Evolutionary conservation across 129 eudicot species (phyloP).

Genomic region (Centrapalus pauciflorus): DNA sequence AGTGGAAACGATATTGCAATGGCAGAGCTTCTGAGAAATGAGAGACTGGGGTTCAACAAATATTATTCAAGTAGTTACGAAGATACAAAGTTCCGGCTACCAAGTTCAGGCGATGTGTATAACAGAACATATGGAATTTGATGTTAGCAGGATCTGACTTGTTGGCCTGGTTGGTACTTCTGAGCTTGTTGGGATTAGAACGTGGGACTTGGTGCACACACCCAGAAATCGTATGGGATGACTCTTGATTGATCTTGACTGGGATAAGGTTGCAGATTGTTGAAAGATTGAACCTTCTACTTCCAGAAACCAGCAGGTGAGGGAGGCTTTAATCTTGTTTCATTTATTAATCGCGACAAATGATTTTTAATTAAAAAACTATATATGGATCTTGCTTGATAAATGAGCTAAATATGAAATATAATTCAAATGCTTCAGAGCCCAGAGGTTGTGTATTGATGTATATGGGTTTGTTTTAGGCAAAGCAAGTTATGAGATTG

Average conservation of each 20-base stretch:
- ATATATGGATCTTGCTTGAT: too few relatives aligned
- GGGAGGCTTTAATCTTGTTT: background rate
- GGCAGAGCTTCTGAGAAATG: constrained; percentile 51
- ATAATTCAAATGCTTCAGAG: too few relatives aligned
- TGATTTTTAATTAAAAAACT: background rate
- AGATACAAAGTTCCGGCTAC: constrained; percentile 47
- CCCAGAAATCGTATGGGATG: constrained; percentile 24
- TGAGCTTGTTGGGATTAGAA: constrained; percentile 11
- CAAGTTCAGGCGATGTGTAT: constrained; percentile 47
- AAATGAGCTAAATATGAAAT: too few relatives aligned
- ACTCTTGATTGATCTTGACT: constrained; percentile 41
- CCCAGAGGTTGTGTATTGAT: too few relatives aligned
- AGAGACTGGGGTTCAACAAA: constrained; percentile 50
- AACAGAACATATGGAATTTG: constrained; percentile 54
- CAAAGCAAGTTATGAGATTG: constrained; percentile 28
- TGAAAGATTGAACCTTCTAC: constrained; percentile 41
- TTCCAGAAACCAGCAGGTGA: constrained; percentile 68
- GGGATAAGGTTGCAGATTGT: constrained; percentile 42
- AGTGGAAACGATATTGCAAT: constrained; percentile 45
- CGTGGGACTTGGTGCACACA: constrained; percentile 3
- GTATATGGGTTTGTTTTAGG: constrained; percentile 2
- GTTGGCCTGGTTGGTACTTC: constrained; percentile 20
- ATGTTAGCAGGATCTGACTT: constrained; percentile 8
- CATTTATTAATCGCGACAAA: background rate
- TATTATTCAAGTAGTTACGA: constrained; percentile 47